Percentiles rank a stretch among this genome's conserved stretches.
Evolutionary conservation across 805 yeast species (phyloP).

Genomic region (Wickerhamomyces tratensis): DNA sequence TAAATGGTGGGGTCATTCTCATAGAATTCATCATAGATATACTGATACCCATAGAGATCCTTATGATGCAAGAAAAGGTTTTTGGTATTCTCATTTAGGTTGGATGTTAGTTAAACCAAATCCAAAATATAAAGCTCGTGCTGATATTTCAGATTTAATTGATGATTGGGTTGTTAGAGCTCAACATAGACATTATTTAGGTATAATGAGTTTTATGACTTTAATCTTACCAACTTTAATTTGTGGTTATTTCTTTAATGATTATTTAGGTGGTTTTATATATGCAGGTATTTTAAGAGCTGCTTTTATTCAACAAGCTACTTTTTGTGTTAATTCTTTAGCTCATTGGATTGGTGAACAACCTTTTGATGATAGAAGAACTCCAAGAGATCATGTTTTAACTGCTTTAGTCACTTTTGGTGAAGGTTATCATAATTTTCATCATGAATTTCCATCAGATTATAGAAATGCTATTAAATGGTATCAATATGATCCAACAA

Average conservation of each 20-base stretch:
- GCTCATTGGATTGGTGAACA: slow-evolving; percentile 84
- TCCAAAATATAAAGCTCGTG: slow-evolving; percentile 74
- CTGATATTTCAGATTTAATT: slow-evolving; percentile 70
- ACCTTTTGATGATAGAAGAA: slow-evolving; percentile 81
- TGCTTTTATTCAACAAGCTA: slow-evolving; percentile 70
- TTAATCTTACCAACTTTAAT: slow-evolving; percentile 51
- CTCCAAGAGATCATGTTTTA: slow-evolving; percentile 74
- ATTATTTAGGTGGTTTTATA: slow-evolving; percentile 63
- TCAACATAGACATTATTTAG: slow-evolving; percentile 72
- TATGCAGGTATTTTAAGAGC: slow-evolving; percentile 70
- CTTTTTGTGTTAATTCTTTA: slow-evolving; percentile 77
- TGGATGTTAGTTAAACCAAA: slow-evolving; percentile 80
- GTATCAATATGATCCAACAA: slow-evolving; percentile 86
- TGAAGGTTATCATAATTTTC: slow-evolving; percentile 87
- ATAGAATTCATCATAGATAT: slow-evolving; percentile 80
- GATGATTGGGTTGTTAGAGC: slow-evolving; percentile 72
- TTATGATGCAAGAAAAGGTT: slow-evolving; percentile 75
- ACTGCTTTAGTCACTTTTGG: slow-evolving; percentile 82
- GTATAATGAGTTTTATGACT: slow-evolving; percentile 51
- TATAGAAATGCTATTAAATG: slow-evolving; percentile 81
- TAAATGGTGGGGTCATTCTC: slow-evolving; percentile 86
- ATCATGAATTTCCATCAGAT: slow-evolving; percentile 84
- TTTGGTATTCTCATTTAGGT: slow-evolving; percentile 79
- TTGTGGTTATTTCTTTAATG: slow-evolving; percentile 48
- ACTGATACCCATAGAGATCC: slow-evolving; percentile 81